Evolutionary conservation across 495 filamentous ascomycete genomes (phyloP), one percentile per base, ranked within the genome.

Genomic region (Xylaria acuta): DNA sequence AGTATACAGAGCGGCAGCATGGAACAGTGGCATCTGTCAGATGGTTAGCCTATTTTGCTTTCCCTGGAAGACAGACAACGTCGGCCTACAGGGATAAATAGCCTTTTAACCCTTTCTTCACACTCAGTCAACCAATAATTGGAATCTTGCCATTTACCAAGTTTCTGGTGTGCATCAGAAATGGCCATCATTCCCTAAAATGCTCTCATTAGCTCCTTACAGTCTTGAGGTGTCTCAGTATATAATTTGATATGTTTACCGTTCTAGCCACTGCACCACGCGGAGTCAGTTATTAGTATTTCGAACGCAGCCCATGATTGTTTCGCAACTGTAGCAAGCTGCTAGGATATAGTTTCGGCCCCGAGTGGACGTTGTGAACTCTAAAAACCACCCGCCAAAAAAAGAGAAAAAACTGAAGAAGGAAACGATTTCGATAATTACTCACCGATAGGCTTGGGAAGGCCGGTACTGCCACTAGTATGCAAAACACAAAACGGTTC

Each of bases 381-480:
- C n/a, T n/a, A n/a, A n/a, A n/a, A n/a, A n/a, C n/a, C n/a, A n/a
- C n/a, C n/a, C n/a, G n/a, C n/a, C n/a, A n/a, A n/a, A n/a, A n/a
- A n/a, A n/a, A n/a, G n/a, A n/a, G n/a, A n/a, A n/a, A n/a, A n/a
- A n/a, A n/a, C n/a, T n/a, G n/a, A n/a, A n/a, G n/a, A 38, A 38
- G 36, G 36, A 7, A 38, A 38, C 7, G 36, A 38, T 3, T 38
- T 38, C 36, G 36, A 38, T 38, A 38, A 7, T n/a, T n/a, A 38
- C 36, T 38, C 36, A 38, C 36, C 12, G 7, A 65, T 16, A 6
- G 63, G 63, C n/a, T 65, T 65, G 8, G 63, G 63, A 36, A 65
- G 63, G 2, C 75, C 85, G 16, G 85, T 85, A 43, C 82, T 81
- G 25, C 85, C 85, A 1, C 84, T 85, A 32, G 84, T 86, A 63